phyloP scores from a whole-genome alignment of 31 red algal species.

The Porphyra umbilicalis region DNA sequence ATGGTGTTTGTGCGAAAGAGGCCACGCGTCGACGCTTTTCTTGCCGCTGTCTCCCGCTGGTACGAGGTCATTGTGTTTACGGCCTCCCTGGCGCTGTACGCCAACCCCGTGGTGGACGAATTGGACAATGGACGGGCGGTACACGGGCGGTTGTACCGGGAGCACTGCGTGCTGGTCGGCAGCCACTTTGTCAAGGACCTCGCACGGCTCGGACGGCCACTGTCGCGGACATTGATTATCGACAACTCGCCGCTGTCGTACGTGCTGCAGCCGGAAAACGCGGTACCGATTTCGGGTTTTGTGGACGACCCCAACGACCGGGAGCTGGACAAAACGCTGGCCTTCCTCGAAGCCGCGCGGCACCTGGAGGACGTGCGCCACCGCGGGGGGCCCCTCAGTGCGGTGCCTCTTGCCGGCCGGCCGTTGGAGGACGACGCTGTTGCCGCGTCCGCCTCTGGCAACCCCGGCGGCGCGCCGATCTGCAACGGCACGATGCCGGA shows the following conservation, averaged over 20 bases:
- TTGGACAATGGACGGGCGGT: slow-evolving; percentile 53
- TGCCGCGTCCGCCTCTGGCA: background rate
- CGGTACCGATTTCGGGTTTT: slow-evolving; percentile 64
- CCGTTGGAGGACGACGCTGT: background rate
- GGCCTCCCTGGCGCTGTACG: slow-evolving; percentile 73
- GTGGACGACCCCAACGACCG: slow-evolving; percentile 71
- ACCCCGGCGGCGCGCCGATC: background rate
- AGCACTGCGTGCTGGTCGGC: slow-evolving; percentile 76
- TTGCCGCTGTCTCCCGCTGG: slow-evolving; percentile 33
- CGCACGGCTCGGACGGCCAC: slow-evolving; percentile 67
- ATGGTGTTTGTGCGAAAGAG: slow-evolving; percentile 80
- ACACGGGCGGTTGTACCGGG: slow-evolving; percentile 60
- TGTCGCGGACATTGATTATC: slow-evolving; percentile 68
- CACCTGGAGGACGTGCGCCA: slow-evolving; percentile 59
- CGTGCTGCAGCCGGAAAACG: slow-evolving; percentile 83
- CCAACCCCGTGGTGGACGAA: slow-evolving; percentile 75
- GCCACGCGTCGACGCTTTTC: slow-evolving; percentile 64
- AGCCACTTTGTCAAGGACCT: slow-evolving; percentile 93
- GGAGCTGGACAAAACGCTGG: slow-evolving; percentile 59
- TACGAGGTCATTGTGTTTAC: slow-evolving; percentile 94
- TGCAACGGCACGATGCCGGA: background rate
- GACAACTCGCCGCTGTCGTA: slow-evolving; percentile 90
- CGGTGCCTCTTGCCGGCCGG: background rate
- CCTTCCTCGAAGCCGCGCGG: slow-evolving; percentile 44
- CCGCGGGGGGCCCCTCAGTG: background rate